These are phyloP conservation scores for Sonneratia alba DNA, from an alignment of 345 rosid species.

Conservation along the genomic window DNA sequence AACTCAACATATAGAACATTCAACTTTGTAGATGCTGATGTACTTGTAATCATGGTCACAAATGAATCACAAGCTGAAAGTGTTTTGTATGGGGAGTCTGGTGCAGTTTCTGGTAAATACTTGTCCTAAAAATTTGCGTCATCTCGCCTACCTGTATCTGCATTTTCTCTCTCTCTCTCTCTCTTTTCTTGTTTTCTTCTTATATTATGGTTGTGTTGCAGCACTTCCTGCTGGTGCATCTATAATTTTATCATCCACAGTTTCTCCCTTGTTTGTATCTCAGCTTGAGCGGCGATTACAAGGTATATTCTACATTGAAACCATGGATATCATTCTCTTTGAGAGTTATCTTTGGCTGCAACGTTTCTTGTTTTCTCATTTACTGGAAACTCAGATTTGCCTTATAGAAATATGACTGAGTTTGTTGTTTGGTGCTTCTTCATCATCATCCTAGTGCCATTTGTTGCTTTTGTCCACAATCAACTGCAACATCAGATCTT, in stretches of 20 bases:
- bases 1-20: not conserved
- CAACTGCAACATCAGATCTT: not conserved
- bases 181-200: slow-evolving; percentile 13
- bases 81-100: slow-evolving; percentile 64
- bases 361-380: not conserved
- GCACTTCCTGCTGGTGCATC: slow-evolving; percentile 72
- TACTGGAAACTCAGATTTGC: not conserved
- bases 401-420: not conserved
- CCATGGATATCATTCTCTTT: not conserved
- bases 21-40: slow-evolving; percentile 49
- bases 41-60: slow-evolving; percentile 86
- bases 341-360: not conserved
- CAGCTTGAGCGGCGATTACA: slow-evolving; percentile 65
- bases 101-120: slow-evolving; percentile 67
- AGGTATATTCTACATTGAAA: slow-evolving; percentile 34
- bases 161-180: slow-evolving; percentile 4
- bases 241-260: slow-evolving; percentile 80
- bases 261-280: slow-evolving; percentile 69
- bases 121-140: not conserved
- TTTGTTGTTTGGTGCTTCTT: not conserved
- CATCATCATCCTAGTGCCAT: no score
- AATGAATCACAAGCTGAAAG: slow-evolving; percentile 83
- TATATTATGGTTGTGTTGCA: slow-evolving; percentile 19
- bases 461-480: no score
- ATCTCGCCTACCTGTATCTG: not conserved